Percentiles rank a stretch among this genome's conserved stretches.
Conservation (phyloP, 768 basidiomycete species). For the Amanita rubescens region DNA sequence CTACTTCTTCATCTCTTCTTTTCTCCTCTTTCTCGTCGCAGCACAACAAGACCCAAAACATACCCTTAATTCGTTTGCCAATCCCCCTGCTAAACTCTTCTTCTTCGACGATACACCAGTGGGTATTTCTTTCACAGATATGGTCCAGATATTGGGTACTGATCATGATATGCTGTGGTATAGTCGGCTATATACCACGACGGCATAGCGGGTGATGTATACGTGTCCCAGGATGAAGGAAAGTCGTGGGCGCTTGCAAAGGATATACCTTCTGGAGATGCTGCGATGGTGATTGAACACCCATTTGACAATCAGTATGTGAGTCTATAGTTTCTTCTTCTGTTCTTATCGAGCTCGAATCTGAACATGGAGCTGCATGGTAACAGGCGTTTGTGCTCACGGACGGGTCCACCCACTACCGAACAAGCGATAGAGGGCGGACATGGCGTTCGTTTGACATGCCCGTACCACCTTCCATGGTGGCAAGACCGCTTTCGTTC, state of each 20-base stretch:
- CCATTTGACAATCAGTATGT: conserved; percentile 78
- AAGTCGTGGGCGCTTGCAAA: conserved; percentile 50
- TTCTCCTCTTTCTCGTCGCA: conserved; percentile 4
- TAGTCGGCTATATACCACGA: conserved; percentile 78
- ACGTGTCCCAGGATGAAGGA: conserved; percentile 84
- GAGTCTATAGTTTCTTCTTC: conserved; percentile 13
- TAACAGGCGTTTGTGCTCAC: conserved; percentile 83
- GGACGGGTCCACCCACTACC: conserved; percentile 68
- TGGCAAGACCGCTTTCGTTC: conserved; percentile 71
- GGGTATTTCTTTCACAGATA: conserved; percentile 22
- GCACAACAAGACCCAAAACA: conserved; percentile 37
- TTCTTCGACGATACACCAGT: conserved; percentile 94
- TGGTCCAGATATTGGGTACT: not conserved
- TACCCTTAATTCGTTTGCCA: conserved; percentile 49
- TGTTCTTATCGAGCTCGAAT: not conserved
- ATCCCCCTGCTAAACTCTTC: conserved; percentile 69
- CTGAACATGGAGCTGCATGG: too few relatives aligned
- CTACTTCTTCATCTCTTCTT: conserved; percentile 13
- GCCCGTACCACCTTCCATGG: conserved; percentile 48
- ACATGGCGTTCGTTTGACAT: conserved; percentile 82
- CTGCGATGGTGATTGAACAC: conserved; percentile 74
- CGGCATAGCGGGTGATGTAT: conserved; percentile 54
- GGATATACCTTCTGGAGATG: conserved; percentile 48
- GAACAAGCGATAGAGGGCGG: conserved; percentile 81
- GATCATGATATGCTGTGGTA: conserved; percentile 6